Evolutionary conservation across 192 early-diverging fungal species (phyloP).

Genomic region (Jimgerdemannia lactiflua): DNA sequence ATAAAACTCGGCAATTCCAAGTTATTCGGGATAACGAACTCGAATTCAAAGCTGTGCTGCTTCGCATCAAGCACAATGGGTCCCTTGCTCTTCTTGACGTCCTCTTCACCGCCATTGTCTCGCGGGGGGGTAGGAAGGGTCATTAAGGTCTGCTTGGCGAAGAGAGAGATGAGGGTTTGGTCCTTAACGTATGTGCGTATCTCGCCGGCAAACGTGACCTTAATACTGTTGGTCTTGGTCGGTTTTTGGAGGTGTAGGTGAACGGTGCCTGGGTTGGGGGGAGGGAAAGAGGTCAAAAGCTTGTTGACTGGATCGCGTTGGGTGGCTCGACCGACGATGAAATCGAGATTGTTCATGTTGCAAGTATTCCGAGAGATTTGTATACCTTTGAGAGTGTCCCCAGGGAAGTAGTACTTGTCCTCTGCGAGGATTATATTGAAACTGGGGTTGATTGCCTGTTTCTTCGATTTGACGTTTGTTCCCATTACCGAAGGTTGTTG

Average conservation of each 20-base stretch:
- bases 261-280: conserved; percentile 17
- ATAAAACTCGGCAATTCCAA: conserved; percentile 29
- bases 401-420: conserved; percentile 38
- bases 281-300: not conserved
- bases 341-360: not conserved
- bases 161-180: conserved; percentile 20
- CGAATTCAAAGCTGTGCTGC: conserved; percentile 27
- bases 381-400: conserved; percentile 31
- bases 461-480: not conserved
- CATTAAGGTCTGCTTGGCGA: conserved; percentile 10
- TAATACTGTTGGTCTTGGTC: conserved; percentile 26
- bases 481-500: not conserved
- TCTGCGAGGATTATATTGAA: conserved; percentile 28
- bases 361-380: not conserved
- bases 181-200: conserved; percentile 24
- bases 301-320: too few relatives aligned
- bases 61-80: conserved; percentile 19
- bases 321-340: not conserved
- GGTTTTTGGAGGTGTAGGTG: conserved; percentile 22
- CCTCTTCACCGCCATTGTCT: not conserved
- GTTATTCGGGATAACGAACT: conserved; percentile 26
- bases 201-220: conserved; percentile 27
- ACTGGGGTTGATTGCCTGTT: not conserved
- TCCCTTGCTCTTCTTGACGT: not conserved
- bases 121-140: not conserved